A percentile compares a stretch with the other conserved stretches of the same genome.
Conservation (phyloP, 345 rosid genomes). For the Populus alba region DNA sequence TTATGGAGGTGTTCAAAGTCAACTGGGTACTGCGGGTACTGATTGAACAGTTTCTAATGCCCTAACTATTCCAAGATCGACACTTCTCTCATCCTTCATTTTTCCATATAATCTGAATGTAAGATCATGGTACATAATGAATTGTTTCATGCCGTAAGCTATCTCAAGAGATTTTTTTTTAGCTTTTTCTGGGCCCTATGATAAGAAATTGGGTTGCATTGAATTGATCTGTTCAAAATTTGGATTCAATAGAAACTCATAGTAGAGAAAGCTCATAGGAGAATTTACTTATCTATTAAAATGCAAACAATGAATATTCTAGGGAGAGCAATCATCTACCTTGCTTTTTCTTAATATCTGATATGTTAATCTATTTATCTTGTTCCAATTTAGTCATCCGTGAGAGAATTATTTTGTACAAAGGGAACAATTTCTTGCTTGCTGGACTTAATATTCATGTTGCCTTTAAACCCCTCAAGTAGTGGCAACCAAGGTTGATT, state of each 20-base stretch:
- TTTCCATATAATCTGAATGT: conserved; percentile 63
- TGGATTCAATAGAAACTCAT: background rate
- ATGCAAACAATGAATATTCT: conserved; percentile 1
- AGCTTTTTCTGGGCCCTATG: background rate
- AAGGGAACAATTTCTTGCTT: background rate
- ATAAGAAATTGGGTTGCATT: background rate
- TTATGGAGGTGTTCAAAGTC: conserved; percentile 53
- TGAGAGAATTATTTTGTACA: background rate
- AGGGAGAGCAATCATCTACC: background rate
- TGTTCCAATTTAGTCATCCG: background rate
- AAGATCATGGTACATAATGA: conserved; percentile 20
- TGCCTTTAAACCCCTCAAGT: background rate
- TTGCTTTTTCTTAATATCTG: background rate
- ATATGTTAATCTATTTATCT: background rate
- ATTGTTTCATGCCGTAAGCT: conserved; percentile 8
- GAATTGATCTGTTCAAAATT: background rate
- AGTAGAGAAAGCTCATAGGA: background rate
- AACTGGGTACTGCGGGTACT: conserved; percentile 60
- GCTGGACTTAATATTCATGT: background rate
- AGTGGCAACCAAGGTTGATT: background rate
- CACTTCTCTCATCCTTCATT: conserved; percentile 60
- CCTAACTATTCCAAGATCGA: conserved; percentile 62
- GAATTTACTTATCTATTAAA: background rate
- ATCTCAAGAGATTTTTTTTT: background rate
- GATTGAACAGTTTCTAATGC: conserved; percentile 56